Evolutionary conservation across 148 eudicot species (phyloP), one percentile per base, ranked within the genome.

Genomic region (Persicaria tinctoria): DNA sequence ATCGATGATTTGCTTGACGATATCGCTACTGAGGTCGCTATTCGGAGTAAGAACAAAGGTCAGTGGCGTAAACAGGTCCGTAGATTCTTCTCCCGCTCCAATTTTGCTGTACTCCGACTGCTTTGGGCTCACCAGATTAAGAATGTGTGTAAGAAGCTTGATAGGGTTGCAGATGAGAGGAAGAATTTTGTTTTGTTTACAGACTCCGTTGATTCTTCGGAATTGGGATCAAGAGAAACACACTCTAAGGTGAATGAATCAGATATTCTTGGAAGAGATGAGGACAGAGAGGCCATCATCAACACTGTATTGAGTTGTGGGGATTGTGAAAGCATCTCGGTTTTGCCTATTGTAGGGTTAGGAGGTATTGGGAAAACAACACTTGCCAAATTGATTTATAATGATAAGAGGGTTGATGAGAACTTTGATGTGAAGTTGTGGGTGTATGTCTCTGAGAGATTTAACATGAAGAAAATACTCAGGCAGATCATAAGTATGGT

Each of bases 291-390:
- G 10, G 38, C 20, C 0, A 20, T 81, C 16, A 14, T 81, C 5
- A 44, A 51, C 51, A 18, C 8, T 45, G 53, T 81, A 41, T 23
- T 51, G 7, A 11, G 18, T n/a, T 10, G 8, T 23, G 18, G 38
- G n/a, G 20, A 76, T 23, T 0, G 6, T 0, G 78, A 50, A 17
- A 60, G 75, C 6, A 57, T 78, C 16, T 38, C 64, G 20, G 62
- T 77, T 17, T 14, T 79, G 14, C 53, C 73, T 0, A 76, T 79
- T 10, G 72, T 76, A 4, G 82, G 85, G 0, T 14, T 68, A 0
- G 82, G 79, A 46, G 85, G 85, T 18, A 17, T 82, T 9, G 81
- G 84, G 14, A 82, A 82, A 51, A 82, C 85, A 3, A 63, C 80
- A 5, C 75, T 83, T 27, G 82, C 83, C 7, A 55, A 77, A 45